Evolutionary conservation across 2,329 filamentous ascomycete genomes (phyloP).

Genomic region (Phoma sp.): DNA sequence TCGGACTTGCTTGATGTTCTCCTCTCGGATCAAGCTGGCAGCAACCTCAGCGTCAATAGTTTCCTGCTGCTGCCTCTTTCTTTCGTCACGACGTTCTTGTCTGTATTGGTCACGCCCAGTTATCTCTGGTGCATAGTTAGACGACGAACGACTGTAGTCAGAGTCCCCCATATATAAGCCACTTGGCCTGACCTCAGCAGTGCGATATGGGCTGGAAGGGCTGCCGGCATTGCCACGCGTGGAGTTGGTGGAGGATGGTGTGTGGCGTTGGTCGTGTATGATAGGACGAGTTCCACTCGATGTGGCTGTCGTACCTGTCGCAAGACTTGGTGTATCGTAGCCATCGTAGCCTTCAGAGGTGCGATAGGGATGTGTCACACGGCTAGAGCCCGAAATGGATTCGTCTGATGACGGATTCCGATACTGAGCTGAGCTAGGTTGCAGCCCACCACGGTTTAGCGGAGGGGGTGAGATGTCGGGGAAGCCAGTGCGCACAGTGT

Average conservation of each 20-base stretch:
- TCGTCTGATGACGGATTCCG: slow-evolving; percentile 39
- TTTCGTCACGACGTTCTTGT: slow-evolving; percentile 27
- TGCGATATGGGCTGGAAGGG: slow-evolving; percentile 29
- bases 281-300: slow-evolving; percentile 32
- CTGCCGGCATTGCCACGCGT: slow-evolving; percentile 20
- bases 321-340: slow-evolving; percentile 33
- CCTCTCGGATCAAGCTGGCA: slow-evolving; percentile 18
- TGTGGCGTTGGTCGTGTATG: slow-evolving; percentile 31
- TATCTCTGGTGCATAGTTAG: slow-evolving; percentile 32
- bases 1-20: slow-evolving; percentile 34
- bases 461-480: slow-evolving; percentile 37
- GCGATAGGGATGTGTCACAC: slow-evolving; percentile 36
- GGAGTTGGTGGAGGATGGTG: slow-evolving; percentile 1
- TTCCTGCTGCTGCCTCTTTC: slow-evolving; percentile 31
- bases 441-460: slow-evolving; percentile 20
- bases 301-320: slow-evolving; percentile 10
- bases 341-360: slow-evolving; percentile 41
- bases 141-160: slow-evolving; percentile 31
- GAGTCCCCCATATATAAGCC: slow-evolving; percentile 15
- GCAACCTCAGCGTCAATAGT: slow-evolving; percentile 28
- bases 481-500: slow-evolving; percentile 39
- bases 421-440: slow-evolving; percentile 28
- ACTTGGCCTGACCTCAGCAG: slow-evolving; percentile 27
- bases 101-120: slow-evolving; percentile 29
- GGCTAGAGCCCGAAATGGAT: slow-evolving; percentile 33